Evolutionary conservation across 1,284 basidiomycete genomes (phyloP).

Genomic region (Pseudozyma pruni): DNA sequence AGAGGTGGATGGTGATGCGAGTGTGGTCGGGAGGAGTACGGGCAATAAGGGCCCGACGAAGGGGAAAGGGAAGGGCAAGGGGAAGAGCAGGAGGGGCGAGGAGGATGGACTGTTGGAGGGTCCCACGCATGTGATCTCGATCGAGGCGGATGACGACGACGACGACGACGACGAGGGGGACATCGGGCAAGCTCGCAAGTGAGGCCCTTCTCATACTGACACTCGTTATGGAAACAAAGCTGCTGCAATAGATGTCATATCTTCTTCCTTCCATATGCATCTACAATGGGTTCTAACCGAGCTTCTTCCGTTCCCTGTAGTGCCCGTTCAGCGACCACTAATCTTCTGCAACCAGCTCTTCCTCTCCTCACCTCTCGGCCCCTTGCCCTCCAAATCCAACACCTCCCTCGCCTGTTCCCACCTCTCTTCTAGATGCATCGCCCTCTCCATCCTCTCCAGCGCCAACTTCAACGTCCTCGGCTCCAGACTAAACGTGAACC

Average conservation of each 20-base stretch:
- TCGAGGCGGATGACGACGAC: slow-evolving; percentile 53
- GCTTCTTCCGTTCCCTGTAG: background rate
- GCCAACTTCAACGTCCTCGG: slow-evolving; percentile 43
- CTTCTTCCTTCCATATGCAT: background rate
- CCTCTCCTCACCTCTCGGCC: background rate
- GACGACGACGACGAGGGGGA: slow-evolving; percentile 46
- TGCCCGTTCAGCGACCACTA: background rate
- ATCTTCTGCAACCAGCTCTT: slow-evolving; percentile 16
- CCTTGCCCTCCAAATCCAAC: slow-evolving; percentile 8
- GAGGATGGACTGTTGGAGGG: slow-evolving; percentile 16
- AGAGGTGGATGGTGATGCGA: slow-evolving; percentile 9
- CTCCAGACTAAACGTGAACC: slow-evolving; percentile 51
- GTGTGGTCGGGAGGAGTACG: background rate
- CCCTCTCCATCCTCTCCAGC: slow-evolving; percentile 35
- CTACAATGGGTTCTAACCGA: too few relatives aligned
- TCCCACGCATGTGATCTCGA: slow-evolving; percentile 34
- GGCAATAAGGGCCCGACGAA: slow-evolving; percentile 2
- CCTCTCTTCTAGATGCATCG: slow-evolving; percentile 28
- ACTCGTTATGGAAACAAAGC: too few relatives aligned
- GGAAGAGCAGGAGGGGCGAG: slow-evolving; percentile 1
- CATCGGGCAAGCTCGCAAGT: slow-evolving; percentile 20
- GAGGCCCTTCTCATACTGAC: background rate
- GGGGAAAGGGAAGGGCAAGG: slow-evolving; percentile 1
- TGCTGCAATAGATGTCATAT: background rate
- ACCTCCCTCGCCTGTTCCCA: slow-evolving; percentile 11